Evolutionary conservation across 768 basidiomycete species (phyloP).

Genomic region (Panaeolus cyanescens): DNA sequence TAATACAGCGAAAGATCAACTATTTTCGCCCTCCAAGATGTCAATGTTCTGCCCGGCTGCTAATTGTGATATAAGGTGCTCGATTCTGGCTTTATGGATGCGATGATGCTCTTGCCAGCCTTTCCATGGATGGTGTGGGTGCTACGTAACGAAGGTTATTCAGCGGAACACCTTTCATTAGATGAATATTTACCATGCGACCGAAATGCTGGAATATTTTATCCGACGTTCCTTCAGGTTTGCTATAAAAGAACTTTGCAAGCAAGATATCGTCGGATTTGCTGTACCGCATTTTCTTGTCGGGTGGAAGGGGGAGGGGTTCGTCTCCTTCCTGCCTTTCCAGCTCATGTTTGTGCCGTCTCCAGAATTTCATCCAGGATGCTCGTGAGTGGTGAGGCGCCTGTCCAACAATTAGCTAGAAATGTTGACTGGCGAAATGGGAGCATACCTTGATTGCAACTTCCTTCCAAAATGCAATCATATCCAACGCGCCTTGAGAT

Average conservation of each 20-base stretch:
- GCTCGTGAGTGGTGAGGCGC: slow-evolving; percentile 90
- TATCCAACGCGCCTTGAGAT: slow-evolving; percentile 42
- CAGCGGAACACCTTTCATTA: slow-evolving; percentile 7
- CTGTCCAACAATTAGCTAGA: slow-evolving; percentile 29
- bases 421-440: too few relatives aligned
- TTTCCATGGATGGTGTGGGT: slow-evolving; percentile 91
- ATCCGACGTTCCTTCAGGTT: slow-evolving; percentile 81
- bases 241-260: slow-evolving; percentile 70
- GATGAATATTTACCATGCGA: slow-evolving; percentile 58
- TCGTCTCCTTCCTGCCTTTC: slow-evolving; percentile 66
- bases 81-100: slow-evolving; percentile 86
- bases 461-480: slow-evolving; percentile 37
- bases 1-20: not conserved
- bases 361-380: slow-evolving; percentile 95
- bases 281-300: slow-evolving; percentile 89
- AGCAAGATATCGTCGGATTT: slow-evolving; percentile 77
- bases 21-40: slow-evolving; percentile 21
- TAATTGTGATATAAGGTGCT: slow-evolving; percentile 71
- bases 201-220: slow-evolving; percentile 85
- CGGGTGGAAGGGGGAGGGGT: slow-evolving; percentile 72
- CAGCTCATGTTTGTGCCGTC: slow-evolving; percentile 84
- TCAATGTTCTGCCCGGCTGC: slow-evolving; percentile 55
- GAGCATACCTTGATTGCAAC: slow-evolving; percentile 27
- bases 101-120: slow-evolving; percentile 93
- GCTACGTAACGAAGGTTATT: slow-evolving; percentile 40